Base-by-base conservation (phyloP, 2,329 filamentous ascomycete species). In the Penicillium sp. region DNA sequence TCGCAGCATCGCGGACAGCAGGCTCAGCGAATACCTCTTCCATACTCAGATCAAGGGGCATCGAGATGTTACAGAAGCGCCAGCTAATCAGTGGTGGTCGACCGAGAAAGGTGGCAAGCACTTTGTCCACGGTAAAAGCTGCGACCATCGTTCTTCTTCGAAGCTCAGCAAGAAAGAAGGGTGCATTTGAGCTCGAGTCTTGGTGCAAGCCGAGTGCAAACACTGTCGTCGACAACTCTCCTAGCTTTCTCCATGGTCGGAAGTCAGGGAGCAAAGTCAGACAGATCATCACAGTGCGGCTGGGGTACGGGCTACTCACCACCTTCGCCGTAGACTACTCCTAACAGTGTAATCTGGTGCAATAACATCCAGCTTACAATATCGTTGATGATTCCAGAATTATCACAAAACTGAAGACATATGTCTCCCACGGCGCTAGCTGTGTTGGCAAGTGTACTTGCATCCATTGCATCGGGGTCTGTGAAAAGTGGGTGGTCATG, bases 161-260 rank as follows among this genome's bases (percentile, higher is more conserved):
- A 24, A 64, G 54, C 41, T 71, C 63, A 8, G 53, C 60, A 11
- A 70, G 53, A 39, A 69, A 70, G 16, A 69, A 67, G 0, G 67
- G 66, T 8, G 61, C 38, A 10, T 55, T 77, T 64, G 52, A 4
- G 4, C 50, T 79, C 72, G 51, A 77, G 18, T 60, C 48, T 13
- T 60, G 56, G 27, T 60, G 58, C 34, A 60, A 73, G 5, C 77
- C 77, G 3, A 79, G 67, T 3, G 77, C 74, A 51, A 75, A 78
- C 1, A 78, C 58, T 0, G 75, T 75, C 18, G 70, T 74, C 1
- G 72, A 69, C 1, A 79, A 66, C 45, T 80, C 77, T 14, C 76
- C 77, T 4, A 79, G 61, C 41, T 69, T 73, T 31, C 73, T 67
- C 77, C 77, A 80, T 0, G 75, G 72, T 21, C 71, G 66, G 42